phyloP scores from a whole-genome alignment of 257 asterid species.

The Plantago major region DNA sequence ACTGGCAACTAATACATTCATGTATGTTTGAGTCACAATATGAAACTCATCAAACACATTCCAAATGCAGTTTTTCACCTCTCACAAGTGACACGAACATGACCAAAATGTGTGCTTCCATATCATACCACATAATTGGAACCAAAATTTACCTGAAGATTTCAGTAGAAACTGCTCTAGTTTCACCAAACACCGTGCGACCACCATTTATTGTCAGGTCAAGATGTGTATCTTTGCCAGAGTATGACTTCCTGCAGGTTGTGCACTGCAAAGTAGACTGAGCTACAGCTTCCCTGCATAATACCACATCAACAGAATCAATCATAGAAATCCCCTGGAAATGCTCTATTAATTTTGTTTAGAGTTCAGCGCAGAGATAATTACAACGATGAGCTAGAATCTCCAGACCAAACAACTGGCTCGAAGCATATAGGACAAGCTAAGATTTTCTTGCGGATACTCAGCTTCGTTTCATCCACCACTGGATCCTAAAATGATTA shows the following conservation, averaged over 20 bases:
- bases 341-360: not conserved
- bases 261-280: conserved; percentile 46
- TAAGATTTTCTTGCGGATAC: conserved; percentile 37
- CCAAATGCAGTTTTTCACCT: too few relatives aligned
- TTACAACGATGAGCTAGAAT: conserved; percentile 42
- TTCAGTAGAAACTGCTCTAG: conserved; percentile 68
- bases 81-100: too few relatives aligned
- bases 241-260: conserved; percentile 59
- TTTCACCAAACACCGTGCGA: conserved; percentile 59
- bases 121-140: too few relatives aligned
- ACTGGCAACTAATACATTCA: too few relatives aligned
- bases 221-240: conserved; percentile 52
- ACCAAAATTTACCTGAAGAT: conserved; percentile 49
- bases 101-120: too few relatives aligned
- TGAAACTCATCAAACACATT: too few relatives aligned
- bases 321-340: not conserved
- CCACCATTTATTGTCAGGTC: conserved; percentile 62
- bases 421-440: conserved; percentile 83
- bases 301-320: conserved; percentile 6
- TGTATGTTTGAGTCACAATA: too few relatives aligned
- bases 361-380: conserved; percentile 20
- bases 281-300: conserved; percentile 47
- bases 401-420: conserved; percentile 35
- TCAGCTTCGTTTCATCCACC: conserved; percentile 43
- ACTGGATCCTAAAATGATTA: conserved; percentile 31